These are phyloP conservation scores for Hyphopichia wangnamkhiaoensis DNA, from an alignment of 1,139 yeast genomes.

Conservation along the genomic window DNA sequence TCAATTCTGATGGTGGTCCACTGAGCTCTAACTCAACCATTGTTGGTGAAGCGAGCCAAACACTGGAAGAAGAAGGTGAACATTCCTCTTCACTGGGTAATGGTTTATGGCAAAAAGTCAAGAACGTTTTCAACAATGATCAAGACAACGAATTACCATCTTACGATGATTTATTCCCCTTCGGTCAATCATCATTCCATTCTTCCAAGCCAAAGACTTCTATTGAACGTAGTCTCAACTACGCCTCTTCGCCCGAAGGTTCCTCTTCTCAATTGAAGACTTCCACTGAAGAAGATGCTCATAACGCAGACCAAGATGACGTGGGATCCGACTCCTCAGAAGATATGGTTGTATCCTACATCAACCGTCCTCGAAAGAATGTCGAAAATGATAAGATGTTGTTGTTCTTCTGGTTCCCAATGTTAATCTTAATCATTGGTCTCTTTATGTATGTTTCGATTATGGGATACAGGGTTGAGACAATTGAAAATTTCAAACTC, in stretches of 20 bases:
- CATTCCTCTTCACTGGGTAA: slow-evolving; percentile 12
- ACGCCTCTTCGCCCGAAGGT: slow-evolving; percentile 9
- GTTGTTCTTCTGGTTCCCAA: slow-evolving; percentile 85
- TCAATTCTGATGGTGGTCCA: slow-evolving; percentile 9
- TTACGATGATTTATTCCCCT: slow-evolving; percentile 83
- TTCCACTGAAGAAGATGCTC: slow-evolving; percentile 1
- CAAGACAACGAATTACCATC: slow-evolving; percentile 54
- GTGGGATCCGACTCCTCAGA: slow-evolving; percentile 51
- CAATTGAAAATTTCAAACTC: slow-evolving; percentile 45
- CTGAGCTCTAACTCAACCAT: slow-evolving; percentile 14
- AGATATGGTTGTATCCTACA: slow-evolving; percentile 54
- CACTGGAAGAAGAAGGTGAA: slow-evolving; percentile 11
- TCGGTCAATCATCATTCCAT: slow-evolving; percentile 38
- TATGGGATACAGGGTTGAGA: slow-evolving; percentile 49
- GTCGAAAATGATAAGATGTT: slow-evolving; percentile 84
- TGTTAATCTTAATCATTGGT: slow-evolving; percentile 54
- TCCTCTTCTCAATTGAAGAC: slow-evolving; percentile 1
- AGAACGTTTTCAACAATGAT: slow-evolving; percentile 52
- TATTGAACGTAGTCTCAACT: slow-evolving; percentile 36
- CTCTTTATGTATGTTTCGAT: slow-evolving; percentile 51
- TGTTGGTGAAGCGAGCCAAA: slow-evolving; percentile 8
- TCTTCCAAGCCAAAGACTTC: slow-evolving; percentile 34
- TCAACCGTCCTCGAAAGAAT: slow-evolving; percentile 61
- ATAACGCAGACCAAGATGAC: slow-evolving; percentile 18
- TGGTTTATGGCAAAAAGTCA: slow-evolving; percentile 64